Base-by-base conservation (phyloP, 2,329 filamentous ascomycete genomes). In the Diplocarpon rosae region DNA sequence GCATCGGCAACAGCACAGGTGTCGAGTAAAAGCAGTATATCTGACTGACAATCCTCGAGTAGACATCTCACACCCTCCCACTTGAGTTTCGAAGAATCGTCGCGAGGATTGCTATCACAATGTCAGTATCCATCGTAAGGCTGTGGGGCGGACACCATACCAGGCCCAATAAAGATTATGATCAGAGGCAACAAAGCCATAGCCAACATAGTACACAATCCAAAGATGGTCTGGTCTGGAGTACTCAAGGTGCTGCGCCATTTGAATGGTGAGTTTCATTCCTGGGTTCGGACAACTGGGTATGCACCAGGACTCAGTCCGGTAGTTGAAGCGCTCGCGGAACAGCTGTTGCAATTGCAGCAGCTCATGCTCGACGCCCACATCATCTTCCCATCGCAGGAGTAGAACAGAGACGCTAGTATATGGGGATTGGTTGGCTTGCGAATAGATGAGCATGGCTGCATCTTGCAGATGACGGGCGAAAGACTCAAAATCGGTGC, bases 381-480 rank as follows among this genome's bases (percentile, higher is more conserved):
- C 62, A 52, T 81, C 76, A 43, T 78, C 76, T 52, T 80, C 75
- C 78, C 78, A 82, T 44, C 73, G 69, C 47, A 82, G 54, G 39
- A 82, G 62, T 29, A 82, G 62, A 10, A 78, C 77, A 3, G 76
- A 79, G 12, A 77, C 76, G 45, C 69, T 71, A 14, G 65, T 69
- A 52, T 82, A 79, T 17, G 70, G 70, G 2, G 69, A 68, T 46
- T 69, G 70, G 56, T 79, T 73, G 37, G 74, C 75, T 62, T 80
- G 76, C 50, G 74, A 70, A 59, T 79, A 75, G 53, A 82, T 79
- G 56, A 79, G 67, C 71, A 80, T 79, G 52, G 78, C 77, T 39
- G 77, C 78, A 69, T 81, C 78, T 59, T 82, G 78, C 36, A 82
- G 69, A 64, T 82, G 78, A 37, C 77, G 71, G 48, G 77, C 78